These are phyloP conservation scores for Fraxinus paxiana DNA, from an alignment of 305 asterid genomes.

Conservation along the genomic window DNA sequence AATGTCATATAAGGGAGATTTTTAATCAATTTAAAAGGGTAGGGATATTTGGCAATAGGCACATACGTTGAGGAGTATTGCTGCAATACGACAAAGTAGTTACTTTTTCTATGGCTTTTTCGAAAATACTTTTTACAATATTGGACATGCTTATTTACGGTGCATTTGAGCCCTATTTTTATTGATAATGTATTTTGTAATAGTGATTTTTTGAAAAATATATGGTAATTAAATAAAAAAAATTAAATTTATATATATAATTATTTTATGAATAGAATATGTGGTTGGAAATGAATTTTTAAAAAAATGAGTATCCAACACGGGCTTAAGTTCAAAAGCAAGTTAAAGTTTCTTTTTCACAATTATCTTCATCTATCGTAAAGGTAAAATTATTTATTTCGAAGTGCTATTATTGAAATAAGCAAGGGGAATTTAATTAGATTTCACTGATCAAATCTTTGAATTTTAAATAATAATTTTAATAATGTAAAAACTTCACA, in stretches of 20 bases:
- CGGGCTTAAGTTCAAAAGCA: background rate
- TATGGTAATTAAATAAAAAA: background rate
- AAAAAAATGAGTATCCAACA: background rate
- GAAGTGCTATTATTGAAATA: background rate
- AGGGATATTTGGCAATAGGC: background rate
- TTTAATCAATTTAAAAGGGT: background rate
- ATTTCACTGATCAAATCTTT: background rate
- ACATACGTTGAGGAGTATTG: background rate
- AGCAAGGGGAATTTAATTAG: background rate
- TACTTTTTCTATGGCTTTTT: background rate
- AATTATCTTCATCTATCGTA: background rate
- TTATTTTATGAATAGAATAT: background rate
- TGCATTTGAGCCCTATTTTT: background rate
- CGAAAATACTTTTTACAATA: background rate
- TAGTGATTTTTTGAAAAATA: background rate
- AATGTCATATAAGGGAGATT: background rate
- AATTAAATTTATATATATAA: background rate
- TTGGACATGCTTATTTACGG: background rate
- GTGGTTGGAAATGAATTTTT: background rate
- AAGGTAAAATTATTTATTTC: background rate
- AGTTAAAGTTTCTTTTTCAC: background rate
- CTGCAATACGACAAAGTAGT: background rate
- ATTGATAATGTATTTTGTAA: background rate
- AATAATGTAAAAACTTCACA: background rate
- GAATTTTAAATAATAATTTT: background rate